A percentile compares a stretch with the other conserved stretches of the same genome.
Evolutionary conservation across 73 alveolate species (phyloP).

Genomic region (Tetrahymena thermophila): DNA sequence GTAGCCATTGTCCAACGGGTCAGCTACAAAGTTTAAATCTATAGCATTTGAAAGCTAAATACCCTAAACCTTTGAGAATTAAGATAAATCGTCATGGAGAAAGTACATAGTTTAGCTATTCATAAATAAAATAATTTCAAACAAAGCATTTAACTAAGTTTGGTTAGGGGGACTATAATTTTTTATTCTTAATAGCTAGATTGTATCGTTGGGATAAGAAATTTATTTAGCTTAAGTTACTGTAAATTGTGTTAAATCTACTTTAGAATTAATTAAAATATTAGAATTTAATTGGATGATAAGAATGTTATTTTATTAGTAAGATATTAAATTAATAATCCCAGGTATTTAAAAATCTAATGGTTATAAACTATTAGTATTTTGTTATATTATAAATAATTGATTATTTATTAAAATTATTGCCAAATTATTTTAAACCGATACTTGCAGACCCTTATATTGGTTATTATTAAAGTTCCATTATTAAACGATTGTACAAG

Average conservation of each 20-base stretch:
- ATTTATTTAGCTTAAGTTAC: not conserved
- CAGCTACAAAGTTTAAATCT: not conserved
- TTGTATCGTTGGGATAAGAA: not conserved
- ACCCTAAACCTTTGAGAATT: not conserved
- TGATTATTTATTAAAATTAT: not conserved
- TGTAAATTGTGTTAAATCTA: not conserved
- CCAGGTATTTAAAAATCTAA: not conserved
- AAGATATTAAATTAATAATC: not conserved
- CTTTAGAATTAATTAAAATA: not conserved
- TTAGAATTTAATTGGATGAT: not conserved
- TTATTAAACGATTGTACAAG: not conserved
- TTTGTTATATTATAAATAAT: too few relatives aligned
- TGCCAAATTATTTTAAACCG: not conserved
- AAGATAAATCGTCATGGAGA: not conserved
- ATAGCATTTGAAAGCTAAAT: not conserved
- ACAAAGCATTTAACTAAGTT: not conserved
- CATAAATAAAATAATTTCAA: not conserved
- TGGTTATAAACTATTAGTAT: not conserved
- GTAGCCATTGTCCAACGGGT: not conserved
- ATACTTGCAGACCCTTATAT: not conserved
- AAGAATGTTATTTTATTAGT: not conserved
- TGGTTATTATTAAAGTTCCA: not conserved
- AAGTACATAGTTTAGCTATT: not conserved
- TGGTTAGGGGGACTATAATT: not conserved
- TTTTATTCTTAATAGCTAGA: not conserved